These are phyloP conservation scores for Massariosphaeria phaeospora DNA, from an alignment of 495 filamentous ascomycete genomes.

Conservation along the genomic window DNA sequence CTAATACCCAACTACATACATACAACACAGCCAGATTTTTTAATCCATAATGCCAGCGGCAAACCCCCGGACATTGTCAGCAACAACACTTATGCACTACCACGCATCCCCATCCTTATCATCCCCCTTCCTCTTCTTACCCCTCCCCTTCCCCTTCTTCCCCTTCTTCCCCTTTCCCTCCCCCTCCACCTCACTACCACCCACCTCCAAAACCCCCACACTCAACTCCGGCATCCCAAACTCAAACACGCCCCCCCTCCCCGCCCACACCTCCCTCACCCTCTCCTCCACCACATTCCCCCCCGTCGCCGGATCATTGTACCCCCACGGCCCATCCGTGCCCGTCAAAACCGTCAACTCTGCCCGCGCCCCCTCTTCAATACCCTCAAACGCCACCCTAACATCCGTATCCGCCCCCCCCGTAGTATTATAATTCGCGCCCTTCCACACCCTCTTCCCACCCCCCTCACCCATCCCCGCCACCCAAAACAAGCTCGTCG, in stretches of 20 bases:
- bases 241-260: constrained; percentile 11
- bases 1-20: too few species aligned
- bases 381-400: constrained; percentile 14
- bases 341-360: constrained; percentile 20
- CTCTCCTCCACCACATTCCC: constrained; percentile 16
- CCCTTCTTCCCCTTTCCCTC: too few species aligned
- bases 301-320: constrained; percentile 16
- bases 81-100: too few species aligned
- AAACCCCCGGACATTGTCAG: too few species aligned
- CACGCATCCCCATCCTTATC: too few species aligned
- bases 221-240: constrained; percentile 25
- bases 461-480: constrained; percentile 11
- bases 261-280: background rate
- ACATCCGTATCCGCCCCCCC: constrained; percentile 15
- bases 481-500: constrained; percentile 12
- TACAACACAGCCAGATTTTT: too few species aligned
- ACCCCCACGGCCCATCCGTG: constrained; percentile 8
- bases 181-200: background rate
- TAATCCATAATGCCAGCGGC: too few species aligned
- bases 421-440: constrained; percentile 27
- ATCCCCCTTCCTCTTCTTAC: too few species aligned
- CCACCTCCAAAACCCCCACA: constrained; percentile 21
- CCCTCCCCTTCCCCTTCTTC: too few species aligned
- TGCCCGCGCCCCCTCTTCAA: constrained; percentile 10
- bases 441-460: constrained; percentile 7